phyloP scores from a whole-genome alignment of 75 land plant genomes.

The Ceratopteris richardii region DNA sequence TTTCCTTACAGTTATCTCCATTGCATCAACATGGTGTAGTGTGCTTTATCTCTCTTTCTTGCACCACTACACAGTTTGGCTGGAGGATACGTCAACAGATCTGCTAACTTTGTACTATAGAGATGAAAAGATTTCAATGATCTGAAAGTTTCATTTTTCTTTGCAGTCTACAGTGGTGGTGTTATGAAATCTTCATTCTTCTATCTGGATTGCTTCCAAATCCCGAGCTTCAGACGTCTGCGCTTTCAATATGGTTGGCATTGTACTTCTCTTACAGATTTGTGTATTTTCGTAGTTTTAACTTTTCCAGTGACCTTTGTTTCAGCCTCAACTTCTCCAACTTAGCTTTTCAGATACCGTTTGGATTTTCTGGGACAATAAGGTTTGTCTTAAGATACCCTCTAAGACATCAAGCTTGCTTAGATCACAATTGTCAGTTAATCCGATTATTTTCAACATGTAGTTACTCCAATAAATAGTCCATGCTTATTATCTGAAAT shows the following conservation, averaged over 20 bases:
- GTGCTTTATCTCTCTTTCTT: too few species aligned
- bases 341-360: conserved; percentile 45
- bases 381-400: conserved; percentile 28
- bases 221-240: conserved; percentile 25
- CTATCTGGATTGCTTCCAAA: conserved; percentile 21
- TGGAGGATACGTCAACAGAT: too few species aligned
- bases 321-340: conserved; percentile 38
- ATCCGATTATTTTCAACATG: too few species aligned
- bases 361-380: conserved; percentile 59
- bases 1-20: too few species aligned
- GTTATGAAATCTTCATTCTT: conserved; percentile 19
- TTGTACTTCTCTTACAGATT: too few species aligned
- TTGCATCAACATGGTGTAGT: too few species aligned
- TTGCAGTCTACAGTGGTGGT: conserved; percentile 36
- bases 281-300: not conserved
- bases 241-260: conserved; percentile 28
- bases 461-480: not conserved
- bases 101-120: too few species aligned
- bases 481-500: not conserved
- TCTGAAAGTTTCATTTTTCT: conserved; percentile 2
- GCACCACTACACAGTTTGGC: too few species aligned
- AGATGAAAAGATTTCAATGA: too few species aligned
- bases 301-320: conserved; percentile 5
- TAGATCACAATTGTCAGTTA: too few species aligned
- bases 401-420: not conserved